These are phyloP conservation scores for Comarum palustre DNA, from an alignment of 306 rosid genomes.

Conservation along the genomic window DNA sequence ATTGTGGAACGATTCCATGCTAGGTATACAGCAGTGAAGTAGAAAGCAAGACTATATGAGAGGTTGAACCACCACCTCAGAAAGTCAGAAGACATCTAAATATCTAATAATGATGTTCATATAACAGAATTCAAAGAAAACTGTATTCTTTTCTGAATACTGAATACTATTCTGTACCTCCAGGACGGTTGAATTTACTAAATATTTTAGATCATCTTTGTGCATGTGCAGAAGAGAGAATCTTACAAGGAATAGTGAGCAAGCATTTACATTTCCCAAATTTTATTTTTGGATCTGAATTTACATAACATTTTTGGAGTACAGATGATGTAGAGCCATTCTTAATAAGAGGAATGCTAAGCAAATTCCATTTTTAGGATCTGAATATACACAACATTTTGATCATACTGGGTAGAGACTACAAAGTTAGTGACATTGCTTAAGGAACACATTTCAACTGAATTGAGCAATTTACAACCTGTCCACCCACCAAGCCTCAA, in stretches of 20 bases:
- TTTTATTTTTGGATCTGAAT: constrained; percentile 12
- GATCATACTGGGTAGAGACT: not conserved
- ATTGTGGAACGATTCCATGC: not conserved
- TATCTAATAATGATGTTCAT: not conserved
- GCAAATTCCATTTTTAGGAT: not conserved
- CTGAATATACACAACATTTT: constrained; percentile 1
- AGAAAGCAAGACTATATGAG: constrained; percentile 8
- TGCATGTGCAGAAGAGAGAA: not conserved
- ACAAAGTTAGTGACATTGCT: not conserved
- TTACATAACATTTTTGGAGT: not conserved
- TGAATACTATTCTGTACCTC: not conserved
- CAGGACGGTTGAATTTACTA: not conserved
- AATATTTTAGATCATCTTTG: not conserved
- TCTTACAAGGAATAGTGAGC: not conserved
- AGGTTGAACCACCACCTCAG: constrained; percentile 5
- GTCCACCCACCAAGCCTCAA: constrained; percentile 16
- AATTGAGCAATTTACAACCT: constrained; percentile 2
- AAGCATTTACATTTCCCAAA: not conserved
- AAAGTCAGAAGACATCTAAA: constrained; percentile 5
- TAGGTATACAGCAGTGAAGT: not conserved
- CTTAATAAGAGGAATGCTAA: constrained; percentile 1
- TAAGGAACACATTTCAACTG: not conserved
- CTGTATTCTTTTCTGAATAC: not conserved
- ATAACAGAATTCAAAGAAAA: not conserved
- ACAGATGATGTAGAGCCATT: not conserved